These are phyloP conservation scores for Rachicladosporium sp. DNA, from an alignment of 2,329 filamentous ascomycete species.

Conservation along the genomic window DNA sequence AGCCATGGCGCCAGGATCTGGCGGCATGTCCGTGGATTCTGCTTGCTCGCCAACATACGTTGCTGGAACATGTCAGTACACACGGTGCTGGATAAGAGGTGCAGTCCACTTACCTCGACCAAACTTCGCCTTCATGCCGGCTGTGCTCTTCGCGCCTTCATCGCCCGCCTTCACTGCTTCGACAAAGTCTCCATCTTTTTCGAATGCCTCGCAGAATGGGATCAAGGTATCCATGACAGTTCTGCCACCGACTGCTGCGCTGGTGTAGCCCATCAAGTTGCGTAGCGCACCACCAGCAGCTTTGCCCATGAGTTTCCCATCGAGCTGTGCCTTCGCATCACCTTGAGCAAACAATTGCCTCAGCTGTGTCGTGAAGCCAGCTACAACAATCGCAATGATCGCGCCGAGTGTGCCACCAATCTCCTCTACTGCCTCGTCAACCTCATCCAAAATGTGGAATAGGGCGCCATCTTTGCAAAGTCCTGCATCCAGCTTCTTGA, in stretches of 20 bases:
- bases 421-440: conserved; percentile 24
- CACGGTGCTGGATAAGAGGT: neutral
- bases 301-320: conserved; percentile 13
- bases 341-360: conserved; percentile 19
- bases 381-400: conserved; percentile 25
- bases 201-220: conserved; percentile 25
- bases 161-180: conserved; percentile 22
- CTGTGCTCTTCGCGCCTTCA: conserved; percentile 22
- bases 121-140: conserved; percentile 25
- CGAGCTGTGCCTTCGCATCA: conserved; percentile 12
- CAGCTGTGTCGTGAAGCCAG: conserved; percentile 28
- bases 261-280: conserved; percentile 29
- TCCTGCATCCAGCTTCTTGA: conserved; percentile 19
- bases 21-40: conserved; percentile 16
- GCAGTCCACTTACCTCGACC: conserved; percentile 18
- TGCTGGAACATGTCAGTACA: conserved; percentile 10
- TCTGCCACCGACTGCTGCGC: conserved; percentile 22
- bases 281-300: conserved; percentile 28
- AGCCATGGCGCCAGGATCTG: conserved; percentile 27
- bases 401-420: conserved; percentile 27
- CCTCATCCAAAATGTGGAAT: conserved; percentile 23
- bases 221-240: conserved; percentile 29
- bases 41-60: conserved; percentile 24
- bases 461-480: conserved; percentile 18
- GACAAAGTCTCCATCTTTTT: conserved; percentile 12